Evolutionary conservation across 495 filamentous ascomycete genomes (phyloP), one percentile per base, ranked within the genome.

Genomic region (Xylaria grammica): DNA sequence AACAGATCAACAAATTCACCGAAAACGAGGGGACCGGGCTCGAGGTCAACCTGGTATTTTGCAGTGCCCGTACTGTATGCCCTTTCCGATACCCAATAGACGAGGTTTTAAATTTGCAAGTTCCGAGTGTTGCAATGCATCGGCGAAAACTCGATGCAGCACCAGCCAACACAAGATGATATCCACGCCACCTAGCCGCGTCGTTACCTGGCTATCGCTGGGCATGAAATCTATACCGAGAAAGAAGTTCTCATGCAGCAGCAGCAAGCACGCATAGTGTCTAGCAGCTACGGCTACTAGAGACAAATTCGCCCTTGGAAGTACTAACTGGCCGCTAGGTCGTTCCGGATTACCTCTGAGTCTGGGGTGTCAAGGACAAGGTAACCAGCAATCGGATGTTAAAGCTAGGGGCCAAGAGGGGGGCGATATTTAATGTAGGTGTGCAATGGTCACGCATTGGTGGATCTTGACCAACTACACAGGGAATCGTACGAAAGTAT

Each of bases 381-480:
- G 2, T 20, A 15, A 24, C 40, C 3, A 44, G 22, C 22, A 9
- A 59, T 48, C 40, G 55, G 42, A 59, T 59, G 55, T 59, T 45
- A 34, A 48, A 48, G 27, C 15, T 59, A 19, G 45, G 45, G 45
- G 45, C 38, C 38, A 59, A 57, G 19, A 24, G n/a, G 38, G 36
- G 26, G 54, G 24, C 38, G 20, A 30, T 44, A 45, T 24, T 32
- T 1, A 30, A 20, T 58, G 38, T 5, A 44, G 26, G 22, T 26
- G 20, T 15, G 29, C 17, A 13, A 44, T 3, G 24, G 19, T 45
- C 15, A 32, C 54, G 30, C 54, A 22, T 7, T 11, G 3, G 5
- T 29, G 24, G 40, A 44, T 44, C 8, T 15, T 44, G 17, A 19
- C 17, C 9, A 44, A 44, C 17, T n/a, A 36, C 11, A 11, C 34